Evolutionary conservation across 129 eudicot genomes (phyloP).

Genomic region (Tagetes patula): DNA sequence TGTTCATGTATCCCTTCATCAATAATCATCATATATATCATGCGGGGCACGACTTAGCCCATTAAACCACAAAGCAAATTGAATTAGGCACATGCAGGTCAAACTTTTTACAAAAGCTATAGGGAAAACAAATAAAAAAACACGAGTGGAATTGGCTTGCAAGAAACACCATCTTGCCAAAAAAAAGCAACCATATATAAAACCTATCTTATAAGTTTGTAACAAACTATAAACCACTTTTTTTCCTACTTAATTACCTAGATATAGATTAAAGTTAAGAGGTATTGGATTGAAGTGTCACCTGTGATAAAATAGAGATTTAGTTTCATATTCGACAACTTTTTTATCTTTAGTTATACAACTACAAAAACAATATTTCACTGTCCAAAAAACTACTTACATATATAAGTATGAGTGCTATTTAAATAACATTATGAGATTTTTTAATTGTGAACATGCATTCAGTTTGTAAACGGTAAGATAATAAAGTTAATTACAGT

Average conservation of each 20-base stretch:
- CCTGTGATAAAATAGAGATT: too few species aligned
- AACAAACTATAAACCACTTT: conserved; percentile 7
- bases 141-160: conserved; percentile 18
- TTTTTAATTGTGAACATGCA: too few species aligned
- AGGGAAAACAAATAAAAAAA: not conserved
- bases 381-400: too few species aligned
- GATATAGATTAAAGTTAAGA: too few species aligned
- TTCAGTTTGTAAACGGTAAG: too few species aligned
- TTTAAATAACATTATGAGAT: too few species aligned
- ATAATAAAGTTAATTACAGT: too few species aligned
- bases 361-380: too few species aligned
- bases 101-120: conserved; percentile 5
- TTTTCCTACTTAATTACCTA: not conserved
- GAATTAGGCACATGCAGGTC: not conserved
- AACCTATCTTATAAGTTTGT: not conserved
- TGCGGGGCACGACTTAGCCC: conserved; percentile 24
- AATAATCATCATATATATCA: not conserved
- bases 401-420: too few species aligned
- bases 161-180: conserved; percentile 18
- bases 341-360: too few species aligned
- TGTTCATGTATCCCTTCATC: conserved; percentile 29
- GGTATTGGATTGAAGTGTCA: too few species aligned
- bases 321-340: too few species aligned
- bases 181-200: conserved; percentile 10
- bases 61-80: conserved; percentile 15